A percentile compares a stretch with the other conserved stretches of the same genome.
phyloP scores from a whole-genome alignment of 78 protist species.

The slime mould (Dictyostelium discoideum) region DNA sequence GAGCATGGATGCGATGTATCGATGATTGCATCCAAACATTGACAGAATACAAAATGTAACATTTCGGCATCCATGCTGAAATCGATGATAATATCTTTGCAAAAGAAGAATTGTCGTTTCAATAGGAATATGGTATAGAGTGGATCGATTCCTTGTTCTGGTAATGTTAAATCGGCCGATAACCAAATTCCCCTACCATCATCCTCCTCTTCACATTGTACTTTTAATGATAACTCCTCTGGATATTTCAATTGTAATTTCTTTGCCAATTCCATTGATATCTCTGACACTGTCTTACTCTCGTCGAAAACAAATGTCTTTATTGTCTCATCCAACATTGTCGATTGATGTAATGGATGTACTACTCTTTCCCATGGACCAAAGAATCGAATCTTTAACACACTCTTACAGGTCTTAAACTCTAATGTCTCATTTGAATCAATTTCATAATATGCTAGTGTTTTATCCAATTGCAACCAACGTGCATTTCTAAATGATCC shows the following conservation, averaged over 20 bases:
- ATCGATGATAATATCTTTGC: constrained; percentile 60
- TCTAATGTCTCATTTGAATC: constrained; percentile 66
- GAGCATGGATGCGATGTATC: constrained; percentile 79
- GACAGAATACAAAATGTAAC: constrained; percentile 73
- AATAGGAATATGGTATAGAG: constrained; percentile 55
- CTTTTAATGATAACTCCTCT: constrained; percentile 64
- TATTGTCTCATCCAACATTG: constrained; percentile 72
- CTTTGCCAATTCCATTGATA: constrained; percentile 53
- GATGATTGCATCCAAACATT: constrained; percentile 80
- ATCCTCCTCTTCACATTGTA: constrained; percentile 22
- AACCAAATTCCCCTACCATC: constrained; percentile 68
- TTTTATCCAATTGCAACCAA: constrained; percentile 55
- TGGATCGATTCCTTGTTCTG: constrained; percentile 76
- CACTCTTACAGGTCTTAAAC: constrained; percentile 40
- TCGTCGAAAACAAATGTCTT: constrained; percentile 81
- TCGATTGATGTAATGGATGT: constrained; percentile 73
- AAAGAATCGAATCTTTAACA: constrained; percentile 54
- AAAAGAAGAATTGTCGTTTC: constrained; percentile 60
- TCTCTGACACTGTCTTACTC: constrained; percentile 75
- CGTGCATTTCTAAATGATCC: constrained; percentile 56
- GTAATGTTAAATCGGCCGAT: constrained; percentile 46
- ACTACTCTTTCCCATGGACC: constrained; percentile 85
- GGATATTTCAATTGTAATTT: constrained; percentile 72
- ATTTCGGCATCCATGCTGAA: constrained; percentile 64
- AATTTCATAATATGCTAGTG: constrained; percentile 74